Evolutionary conservation across 257 asterid genomes (phyloP), one percentile per base, ranked within the genome.

Genomic region (Henckelia pumila): DNA sequence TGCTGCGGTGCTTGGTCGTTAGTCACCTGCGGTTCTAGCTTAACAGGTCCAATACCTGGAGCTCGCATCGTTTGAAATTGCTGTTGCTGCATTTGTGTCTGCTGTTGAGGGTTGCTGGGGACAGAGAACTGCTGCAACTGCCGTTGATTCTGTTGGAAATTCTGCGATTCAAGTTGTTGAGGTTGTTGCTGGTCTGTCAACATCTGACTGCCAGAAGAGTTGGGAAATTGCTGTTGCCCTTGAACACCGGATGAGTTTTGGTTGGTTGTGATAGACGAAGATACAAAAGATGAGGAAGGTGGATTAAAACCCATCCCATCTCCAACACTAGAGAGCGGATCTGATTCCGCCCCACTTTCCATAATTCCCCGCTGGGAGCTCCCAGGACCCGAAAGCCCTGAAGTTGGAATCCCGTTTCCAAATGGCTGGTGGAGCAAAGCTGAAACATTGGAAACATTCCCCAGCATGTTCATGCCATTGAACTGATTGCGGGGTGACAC

Each of bases 401-500:
- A 64, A 79, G 62, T 83, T 0, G 79, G 84, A 44, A 81, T 93
- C 35, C 89, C 95, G 65, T 93, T 93, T 37, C 87, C 91, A 62
- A 80, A 85, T 14, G 97, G 81, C 77, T 81, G 97, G 63, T 86
- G 91, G 25, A 83, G 84, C 71, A 88, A 73, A 62, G 95, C 79
- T 2, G 95, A 78, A 73, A 82, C 91, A 68, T 88, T 88, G 24
- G 94, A 78, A 68, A 68, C 84, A 76, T 82, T 86, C 67, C 96
- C 97, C 21, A 85, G 75, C 85, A 85, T 79, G 66, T 85, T 85
- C 88, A 88, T 79, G 69, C 80, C 88, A 63, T 78, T 86, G 57
- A 78, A 83, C 76, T 86, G 95, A 56, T 79, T 82, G 3, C 88
- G 85, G 0, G 97, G 92, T 0, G 98, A 89, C 57, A 86, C 85